phyloP scores from a whole-genome alignment of 176 grass and related monocot genomes.

The Musa acuminata region DNA sequence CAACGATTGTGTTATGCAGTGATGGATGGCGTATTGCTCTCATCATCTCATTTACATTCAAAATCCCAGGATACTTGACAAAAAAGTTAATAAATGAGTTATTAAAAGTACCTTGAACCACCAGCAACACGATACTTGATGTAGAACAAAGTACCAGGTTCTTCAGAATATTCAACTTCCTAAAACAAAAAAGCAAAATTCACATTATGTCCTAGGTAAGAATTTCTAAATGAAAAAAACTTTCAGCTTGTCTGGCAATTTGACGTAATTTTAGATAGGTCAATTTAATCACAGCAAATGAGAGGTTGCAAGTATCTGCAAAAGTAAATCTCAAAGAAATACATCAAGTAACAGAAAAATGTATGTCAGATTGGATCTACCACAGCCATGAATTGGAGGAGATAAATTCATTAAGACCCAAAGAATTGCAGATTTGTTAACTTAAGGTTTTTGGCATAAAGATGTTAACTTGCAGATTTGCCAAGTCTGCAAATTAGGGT shows the following conservation, averaged over 20 bases:
- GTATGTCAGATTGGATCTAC: constrained; percentile 1
- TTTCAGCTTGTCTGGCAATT: no score
- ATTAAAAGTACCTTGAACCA: constrained; percentile 55
- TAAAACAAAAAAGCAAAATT: constrained; percentile 22
- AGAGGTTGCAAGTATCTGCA: no score
- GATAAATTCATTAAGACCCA: no score
- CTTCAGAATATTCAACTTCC: constrained; percentile 99
- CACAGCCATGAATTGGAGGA: background rate
- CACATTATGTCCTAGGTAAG: background rate
- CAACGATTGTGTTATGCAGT: background rate
- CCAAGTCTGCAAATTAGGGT: no score
- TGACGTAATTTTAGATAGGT: no score
- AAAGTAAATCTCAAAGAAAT: no score
- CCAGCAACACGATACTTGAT: constrained; percentile 94
- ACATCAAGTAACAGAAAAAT: background rate
- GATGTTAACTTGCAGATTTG: no score
- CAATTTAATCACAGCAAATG: no score
- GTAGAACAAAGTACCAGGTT: constrained; percentile 76
- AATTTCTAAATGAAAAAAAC: background rate
- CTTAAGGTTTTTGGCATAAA: no score
- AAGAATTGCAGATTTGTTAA: no score
- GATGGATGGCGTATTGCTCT: no score
- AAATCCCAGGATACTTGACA: background rate
- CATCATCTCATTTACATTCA: no score
- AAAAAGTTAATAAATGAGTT: background rate